Evolutionary conservation across 2,329 filamentous ascomycete species (phyloP), one percentile per base, ranked within the genome.

Genomic region (Scedosporium minutisporum): DNA sequence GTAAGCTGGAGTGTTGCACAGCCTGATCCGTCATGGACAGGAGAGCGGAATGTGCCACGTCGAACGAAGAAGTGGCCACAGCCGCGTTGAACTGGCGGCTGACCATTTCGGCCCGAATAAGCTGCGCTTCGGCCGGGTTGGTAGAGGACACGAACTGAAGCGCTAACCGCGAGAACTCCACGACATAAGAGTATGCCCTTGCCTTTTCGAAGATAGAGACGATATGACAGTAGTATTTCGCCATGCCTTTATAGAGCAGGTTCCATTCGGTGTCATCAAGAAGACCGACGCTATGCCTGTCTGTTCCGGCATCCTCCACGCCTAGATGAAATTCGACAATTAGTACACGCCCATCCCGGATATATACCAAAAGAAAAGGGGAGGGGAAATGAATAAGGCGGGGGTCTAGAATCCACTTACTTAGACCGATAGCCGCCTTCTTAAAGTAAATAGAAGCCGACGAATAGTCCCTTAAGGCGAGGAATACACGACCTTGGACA

Each of bases 151-250:
- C 16, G 65, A 90, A 88, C 68, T 91, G 87, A 51, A 96, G 78
- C 5, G 90, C 87, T 25, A 93, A 78, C 46, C 86, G 83, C 46
- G 90, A 87, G 77, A 96, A 97, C 67, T 96, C 90, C 5, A 91
- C 84, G 48, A 96, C 90, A 69, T 89, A 90, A 1, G 90, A 89
- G 72, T 90, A 90, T 0, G 88, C 86, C 67, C 87, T 89, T 53
- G 85, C 83, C 67, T 84, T 84, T 71, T 97, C 93, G 70, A 90
- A 97, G 1, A 99, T 80, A 21, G 85, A 82, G 12, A 93, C 83
- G 60, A 97, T 84, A 72, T 99, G 95, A 51, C 88, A 86, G 73
- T 96, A 96, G 75, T 97, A 99, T 65, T 84, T 87, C 4, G 91
- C 83, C 48, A 93, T 80, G 1, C 93, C 95, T 63, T 85, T 84